A percentile compares a stretch with the other conserved stretches of the same genome.
These are phyloP conservation scores for Ceratocystis papillata DNA, from an alignment of 2,329 filamentous ascomycete genomes.

Conservation along the genomic window DNA sequence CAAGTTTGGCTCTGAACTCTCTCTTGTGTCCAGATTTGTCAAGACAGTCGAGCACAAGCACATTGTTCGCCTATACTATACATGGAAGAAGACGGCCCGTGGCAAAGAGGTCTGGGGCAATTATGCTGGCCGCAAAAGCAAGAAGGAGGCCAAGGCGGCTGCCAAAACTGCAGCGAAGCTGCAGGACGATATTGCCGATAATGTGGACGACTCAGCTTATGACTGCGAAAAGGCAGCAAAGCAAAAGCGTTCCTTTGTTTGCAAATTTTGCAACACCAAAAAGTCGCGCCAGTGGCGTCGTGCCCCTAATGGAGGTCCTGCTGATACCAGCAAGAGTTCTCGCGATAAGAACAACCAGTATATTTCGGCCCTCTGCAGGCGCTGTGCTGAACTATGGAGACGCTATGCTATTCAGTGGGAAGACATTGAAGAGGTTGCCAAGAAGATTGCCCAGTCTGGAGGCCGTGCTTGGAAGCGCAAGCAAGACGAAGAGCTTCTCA, in stretches of 20 bases:
- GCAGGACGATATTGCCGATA: slow-evolving; percentile 84
- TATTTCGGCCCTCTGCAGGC: slow-evolving; percentile 73
- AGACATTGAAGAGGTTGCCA: slow-evolving; percentile 78
- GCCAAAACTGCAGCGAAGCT: slow-evolving; percentile 64
- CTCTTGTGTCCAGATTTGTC: slow-evolving; percentile 72
- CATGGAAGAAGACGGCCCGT: slow-evolving; percentile 88
- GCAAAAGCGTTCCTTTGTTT: slow-evolving; percentile 75
- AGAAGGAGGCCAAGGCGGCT: slow-evolving; percentile 69
- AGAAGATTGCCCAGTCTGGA: slow-evolving; percentile 70
- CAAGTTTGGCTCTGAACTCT: slow-evolving; percentile 84
- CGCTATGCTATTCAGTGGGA: slow-evolving; percentile 95
- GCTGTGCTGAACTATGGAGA: slow-evolving; percentile 88
- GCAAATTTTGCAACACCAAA: slow-evolving; percentile 81
- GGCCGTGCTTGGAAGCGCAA: slow-evolving; percentile 77
- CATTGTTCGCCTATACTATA: slow-evolving; percentile 89
- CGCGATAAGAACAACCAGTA: slow-evolving; percentile 70
- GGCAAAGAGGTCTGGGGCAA: slow-evolving; percentile 85
- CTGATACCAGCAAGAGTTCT: slow-evolving; percentile 49
- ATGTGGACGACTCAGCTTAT: slow-evolving; percentile 89
- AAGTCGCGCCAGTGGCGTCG: slow-evolving; percentile 82
- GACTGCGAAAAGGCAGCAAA: slow-evolving; percentile 72
- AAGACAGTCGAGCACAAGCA: slow-evolving; percentile 63
- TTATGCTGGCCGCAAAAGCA: slow-evolving; percentile 76
- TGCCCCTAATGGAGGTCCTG: slow-evolving; percentile 60
- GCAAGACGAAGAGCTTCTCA: slow-evolving; percentile 81